phyloP scores from a whole-genome alignment of 768 basidiomycete genomes.

The Tulasnella sp. region DNA sequence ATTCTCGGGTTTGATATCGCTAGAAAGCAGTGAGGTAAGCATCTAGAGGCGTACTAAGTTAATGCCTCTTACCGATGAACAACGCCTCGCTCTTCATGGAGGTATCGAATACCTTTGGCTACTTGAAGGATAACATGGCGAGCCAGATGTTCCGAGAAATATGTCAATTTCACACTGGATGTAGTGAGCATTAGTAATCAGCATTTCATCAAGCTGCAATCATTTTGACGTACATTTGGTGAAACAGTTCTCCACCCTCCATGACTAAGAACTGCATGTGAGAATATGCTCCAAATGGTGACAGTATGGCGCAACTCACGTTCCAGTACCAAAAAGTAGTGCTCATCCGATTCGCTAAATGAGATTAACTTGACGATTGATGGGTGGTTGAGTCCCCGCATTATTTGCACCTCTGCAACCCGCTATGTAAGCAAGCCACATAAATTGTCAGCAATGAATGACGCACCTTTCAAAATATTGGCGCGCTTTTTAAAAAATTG shows the following conservation, averaged over 20 bases:
- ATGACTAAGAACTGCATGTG: slow-evolving; percentile 48
- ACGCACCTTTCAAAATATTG: slow-evolving; percentile 85
- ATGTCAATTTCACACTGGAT: slow-evolving; percentile 80
- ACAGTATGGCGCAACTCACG: slow-evolving; percentile 25
- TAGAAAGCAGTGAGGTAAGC: slow-evolving; percentile 17
- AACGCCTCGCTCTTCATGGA: slow-evolving; percentile 95
- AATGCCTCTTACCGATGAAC: slow-evolving; percentile 58
- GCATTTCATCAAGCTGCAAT: neutral
- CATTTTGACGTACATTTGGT: slow-evolving; percentile 48
- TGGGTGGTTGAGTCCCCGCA: slow-evolving; percentile 90
- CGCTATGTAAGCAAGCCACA: neutral
- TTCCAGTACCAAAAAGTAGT: slow-evolving; percentile 92
- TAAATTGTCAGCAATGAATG: neutral
- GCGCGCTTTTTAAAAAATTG: slow-evolving; percentile 50
- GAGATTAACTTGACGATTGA: slow-evolving; percentile 81
- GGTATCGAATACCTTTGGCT: slow-evolving; percentile 81
- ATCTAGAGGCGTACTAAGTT: neutral
- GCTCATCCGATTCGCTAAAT: slow-evolving; percentile 83
- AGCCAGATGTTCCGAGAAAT: slow-evolving; percentile 94
- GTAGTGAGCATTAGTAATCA: neutral
- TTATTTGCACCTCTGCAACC: slow-evolving; percentile 86
- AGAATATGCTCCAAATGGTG: no score
- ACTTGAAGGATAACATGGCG: slow-evolving; percentile 96
- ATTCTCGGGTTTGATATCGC: slow-evolving; percentile 98
- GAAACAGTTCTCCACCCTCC: slow-evolving; percentile 97